Base-by-base conservation (phyloP, 164 flowering plant species). In the Macadamia tetraphylla region DNA sequence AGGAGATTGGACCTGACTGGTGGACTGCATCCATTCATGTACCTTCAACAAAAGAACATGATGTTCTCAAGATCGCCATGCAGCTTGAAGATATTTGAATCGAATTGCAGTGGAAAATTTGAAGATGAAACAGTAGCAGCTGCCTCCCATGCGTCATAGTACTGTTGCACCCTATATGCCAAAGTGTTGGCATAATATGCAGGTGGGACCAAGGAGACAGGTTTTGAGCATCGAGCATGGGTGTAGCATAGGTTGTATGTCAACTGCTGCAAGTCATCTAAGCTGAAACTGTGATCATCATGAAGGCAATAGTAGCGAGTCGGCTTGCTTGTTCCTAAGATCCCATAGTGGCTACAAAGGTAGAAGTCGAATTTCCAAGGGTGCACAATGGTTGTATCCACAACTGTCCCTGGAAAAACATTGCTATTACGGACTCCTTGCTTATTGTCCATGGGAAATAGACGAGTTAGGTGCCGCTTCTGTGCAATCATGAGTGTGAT, bases 281-380 rank as follows among this genome's bases (percentile, higher is more conserved):
- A 94, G 58, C 85, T 85, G 82, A 94, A 91, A 10, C 75, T 71
- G 76, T 80, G 91, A 58, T 94, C 98, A 58, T 94, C 98, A 88
- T 90, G 83, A 72, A 94, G 66, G 6, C 91, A 73, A 72, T 90
- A 93, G 83, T 94, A 94, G 65, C 88, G 97, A 0, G 96, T 81
- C 9, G 98, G 96, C 62, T 95, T 61, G 81, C 98, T 94, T 9
- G 98, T 94, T 9, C 98, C 98, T 76, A 87, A 90, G 71, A 79
- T 86, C 0, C 98, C 98, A 88, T 87, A 90, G 55, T 94, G 98
- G 74, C 98, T 94, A 63, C 98, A 94, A 0, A 94, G 85, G 67
- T 84, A 94, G 88, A 94, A 94, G 76, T 94, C 98, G 52, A 91
- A 94, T 59, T 90, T 97, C 60, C 68, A 80, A 3, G 98, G 96